A percentile compares a stretch with the other conserved stretches of the same genome.
These are phyloP conservation scores for Candida corydali DNA, from an alignment of 805 yeast species.

Conservation along the genomic window DNA sequence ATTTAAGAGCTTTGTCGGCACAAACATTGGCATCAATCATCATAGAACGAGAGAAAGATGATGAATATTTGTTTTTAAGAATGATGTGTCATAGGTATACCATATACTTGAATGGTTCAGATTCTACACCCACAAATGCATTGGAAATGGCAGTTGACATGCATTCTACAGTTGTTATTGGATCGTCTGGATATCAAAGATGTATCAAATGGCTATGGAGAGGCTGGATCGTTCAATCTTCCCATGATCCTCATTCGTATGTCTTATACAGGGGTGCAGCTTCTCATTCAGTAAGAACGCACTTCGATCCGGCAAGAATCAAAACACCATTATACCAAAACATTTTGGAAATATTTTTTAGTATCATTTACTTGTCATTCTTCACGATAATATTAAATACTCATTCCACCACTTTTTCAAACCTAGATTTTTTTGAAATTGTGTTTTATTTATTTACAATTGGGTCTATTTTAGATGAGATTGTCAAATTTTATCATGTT, in stretches of 20 bases:
- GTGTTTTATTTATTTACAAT: constrained; percentile 61
- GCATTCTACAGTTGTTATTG: constrained; percentile 73
- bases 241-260: constrained; percentile 64
- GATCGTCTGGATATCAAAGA: constrained; percentile 78
- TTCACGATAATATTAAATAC: constrained; percentile 64
- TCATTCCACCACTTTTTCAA: constrained; percentile 36
- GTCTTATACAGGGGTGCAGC: constrained; percentile 59
- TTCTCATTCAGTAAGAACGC: constrained; percentile 50
- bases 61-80: constrained; percentile 62
- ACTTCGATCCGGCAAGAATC: constrained; percentile 78
- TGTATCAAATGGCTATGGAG: constrained; percentile 90
- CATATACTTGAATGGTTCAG: constrained; percentile 58
- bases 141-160: constrained; percentile 82
- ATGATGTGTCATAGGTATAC: constrained; percentile 75
- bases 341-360: constrained; percentile 61
- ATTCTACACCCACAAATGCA: constrained; percentile 65
- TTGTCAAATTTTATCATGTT: constrained; percentile 67
- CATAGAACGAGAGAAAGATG: constrained; percentile 59
- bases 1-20: constrained; percentile 62
- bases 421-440: constrained; percentile 45
- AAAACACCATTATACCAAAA: constrained; percentile 85
- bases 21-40: constrained; percentile 66
- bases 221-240: constrained; percentile 84
- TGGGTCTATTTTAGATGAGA: constrained; percentile 66
- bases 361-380: constrained; percentile 56